Percentiles rank a stretch among this genome's conserved stretches.
phyloP scores from a whole-genome alignment of 2,329 filamentous ascomycete species.

The Stemphylium vesicarium region DNA sequence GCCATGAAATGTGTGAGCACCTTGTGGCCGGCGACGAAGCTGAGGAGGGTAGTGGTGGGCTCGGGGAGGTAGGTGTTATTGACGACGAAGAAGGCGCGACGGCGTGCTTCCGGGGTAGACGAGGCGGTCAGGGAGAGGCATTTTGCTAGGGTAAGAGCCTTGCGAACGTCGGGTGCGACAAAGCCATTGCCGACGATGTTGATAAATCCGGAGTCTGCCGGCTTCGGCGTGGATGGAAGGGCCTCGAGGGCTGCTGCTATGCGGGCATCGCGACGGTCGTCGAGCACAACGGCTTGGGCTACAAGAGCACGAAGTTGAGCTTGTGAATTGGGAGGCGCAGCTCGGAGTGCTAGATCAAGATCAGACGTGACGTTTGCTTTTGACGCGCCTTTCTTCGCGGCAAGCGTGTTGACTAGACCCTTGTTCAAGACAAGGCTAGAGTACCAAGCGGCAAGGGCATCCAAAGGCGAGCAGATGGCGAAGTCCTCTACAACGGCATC shows the following conservation, averaged over 20 bases:
- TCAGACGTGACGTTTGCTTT: conserved; percentile 57
- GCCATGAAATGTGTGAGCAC: conserved; percentile 49
- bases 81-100: conserved; percentile 49
- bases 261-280: conserved; percentile 57
- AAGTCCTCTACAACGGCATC: conserved; percentile 84
- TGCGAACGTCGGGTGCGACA: conserved; percentile 62
- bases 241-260: conserved; percentile 62
- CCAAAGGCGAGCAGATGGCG: conserved; percentile 83
- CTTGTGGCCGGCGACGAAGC: conserved; percentile 54
- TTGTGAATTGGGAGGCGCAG: conserved; percentile 79
- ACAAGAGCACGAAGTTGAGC: conserved; percentile 66
- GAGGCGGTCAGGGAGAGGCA: conserved; percentile 60
- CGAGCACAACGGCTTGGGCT: conserved; percentile 65
- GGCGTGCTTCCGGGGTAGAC: conserved; percentile 42
- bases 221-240: conserved; percentile 50
- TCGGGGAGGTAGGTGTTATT: conserved; percentile 51
- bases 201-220: conserved; percentile 48
- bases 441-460: conserved; percentile 91
- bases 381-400: conserved; percentile 56
- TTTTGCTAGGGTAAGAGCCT: conserved; percentile 65
- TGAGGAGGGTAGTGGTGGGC: conserved; percentile 52
- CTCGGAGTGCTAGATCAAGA: conserved; percentile 72
- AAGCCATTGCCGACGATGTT: conserved; percentile 62
- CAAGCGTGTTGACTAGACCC: conserved; percentile 69
- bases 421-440: conserved; percentile 76